Base-by-base conservation (phyloP, 768 basidiomycete species). In the Boletus sp. region DNA sequence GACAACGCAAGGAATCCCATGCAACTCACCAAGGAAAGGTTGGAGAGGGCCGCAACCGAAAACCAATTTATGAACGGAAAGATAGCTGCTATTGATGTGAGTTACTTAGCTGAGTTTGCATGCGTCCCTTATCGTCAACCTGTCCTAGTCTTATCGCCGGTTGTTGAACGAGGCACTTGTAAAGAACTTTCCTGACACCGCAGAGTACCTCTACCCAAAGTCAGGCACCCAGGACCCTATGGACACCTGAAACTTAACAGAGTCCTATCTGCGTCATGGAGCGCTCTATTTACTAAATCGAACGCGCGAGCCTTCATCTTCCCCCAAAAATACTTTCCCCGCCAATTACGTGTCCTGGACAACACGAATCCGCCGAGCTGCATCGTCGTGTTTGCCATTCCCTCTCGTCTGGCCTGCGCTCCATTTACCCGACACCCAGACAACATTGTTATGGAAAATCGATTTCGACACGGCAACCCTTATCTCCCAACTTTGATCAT, bases 41-140 rank as follows among this genome's bases (percentile, higher is more conserved):
- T 94, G 14, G 92, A 94, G 73, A 80, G 90, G 52, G 84, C 90
- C 0, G 90, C 92, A 32, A 89, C 89, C 3, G 92, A 94, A 74
- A 94, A 94, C 67, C 92, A 92, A 66, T 93, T 92, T 61, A 90
- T 92, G 87, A 91, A 93, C 65, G 91, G 89, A 30, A 92, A 93
- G 67, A 89, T 94, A 39, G 79, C 81, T 45, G 92, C 90, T 1
- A 81, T 94, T 29, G 81, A 84, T 53, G 90, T 90, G 60, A 63
- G 82, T 63, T 35, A 42, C 36, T 42, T 44, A 45, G 28, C 56
- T 10, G 33, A n/a, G 17, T 32, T 42, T 33, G 17, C 52, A 46
- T 33, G 1, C 20, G 14, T 33, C 11, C 32, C 54, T 54, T 53
- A 57, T 59, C 60, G 1, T 47, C 48, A 28, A 29, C 41, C 51